Evolutionary conservation across 192 early-diverging fungal genomes (phyloP).

Genomic region (Backusella tuberculispora): DNA sequence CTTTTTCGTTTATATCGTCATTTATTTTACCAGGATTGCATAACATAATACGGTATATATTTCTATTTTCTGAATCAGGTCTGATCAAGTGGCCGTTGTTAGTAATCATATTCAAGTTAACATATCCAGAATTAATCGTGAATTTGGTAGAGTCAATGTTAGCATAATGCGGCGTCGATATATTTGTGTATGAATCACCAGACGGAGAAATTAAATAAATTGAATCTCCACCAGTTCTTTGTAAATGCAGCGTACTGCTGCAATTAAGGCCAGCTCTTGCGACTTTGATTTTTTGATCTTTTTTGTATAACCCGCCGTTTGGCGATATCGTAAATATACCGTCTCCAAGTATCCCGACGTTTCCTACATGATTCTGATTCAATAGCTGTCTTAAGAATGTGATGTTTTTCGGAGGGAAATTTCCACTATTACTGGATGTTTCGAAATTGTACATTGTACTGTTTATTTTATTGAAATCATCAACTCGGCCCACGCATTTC

Average conservation of each 20-base stretch:
- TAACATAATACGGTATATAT: not conserved
- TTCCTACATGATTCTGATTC: not conserved
- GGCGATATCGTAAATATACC: not conserved
- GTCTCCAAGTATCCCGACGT: not conserved
- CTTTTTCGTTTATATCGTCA: not conserved
- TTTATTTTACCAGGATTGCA: not conserved
- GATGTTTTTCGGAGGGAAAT: not conserved
- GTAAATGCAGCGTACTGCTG: not conserved
- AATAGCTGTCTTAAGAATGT: not conserved
- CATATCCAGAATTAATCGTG: not conserved
- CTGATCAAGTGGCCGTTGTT: no score
- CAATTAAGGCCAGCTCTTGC: not conserved
- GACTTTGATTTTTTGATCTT: not conserved
- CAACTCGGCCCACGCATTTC: not conserved
- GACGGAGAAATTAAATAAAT: not conserved
- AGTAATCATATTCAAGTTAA: not conserved
- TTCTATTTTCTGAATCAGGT: not conserved
- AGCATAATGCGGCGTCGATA: not conserved
- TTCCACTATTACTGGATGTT: not conserved
- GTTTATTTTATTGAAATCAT: not conserved
- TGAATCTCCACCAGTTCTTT: not conserved
- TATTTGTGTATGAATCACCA: not conserved
- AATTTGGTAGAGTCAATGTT: not conserved
- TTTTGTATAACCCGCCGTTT: not conserved
- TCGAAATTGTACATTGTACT: not conserved